Evolutionary conservation across 1,284 basidiomycete genomes (phyloP).

Genomic region (Ceratobasidium sp.): DNA sequence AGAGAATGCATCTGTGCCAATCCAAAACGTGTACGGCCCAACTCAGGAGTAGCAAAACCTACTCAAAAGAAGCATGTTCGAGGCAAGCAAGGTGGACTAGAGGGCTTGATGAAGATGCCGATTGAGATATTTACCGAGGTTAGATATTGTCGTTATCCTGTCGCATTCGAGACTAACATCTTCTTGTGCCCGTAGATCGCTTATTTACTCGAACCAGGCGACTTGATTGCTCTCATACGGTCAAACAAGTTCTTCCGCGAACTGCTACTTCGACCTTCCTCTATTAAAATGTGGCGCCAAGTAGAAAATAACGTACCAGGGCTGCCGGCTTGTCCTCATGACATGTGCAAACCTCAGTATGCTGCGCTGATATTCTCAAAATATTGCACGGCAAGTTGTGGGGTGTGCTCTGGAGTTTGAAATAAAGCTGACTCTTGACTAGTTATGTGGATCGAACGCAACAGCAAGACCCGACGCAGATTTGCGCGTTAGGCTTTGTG

Average conservation of each 20-base stretch:
- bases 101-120: slow-evolving; percentile 22
- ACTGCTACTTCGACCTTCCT: slow-evolving; percentile 1
- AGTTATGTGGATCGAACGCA: slow-evolving; percentile 10
- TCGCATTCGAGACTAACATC: background rate
- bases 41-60: background rate
- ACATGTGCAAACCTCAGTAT: slow-evolving; percentile 24
- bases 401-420: too few species aligned
- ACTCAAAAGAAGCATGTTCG: background rate
- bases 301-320: slow-evolving; percentile 13
- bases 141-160: too few species aligned
- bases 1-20: background rate
- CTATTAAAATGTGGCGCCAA: slow-evolving; percentile 14
- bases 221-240: slow-evolving; percentile 11
- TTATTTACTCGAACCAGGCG: slow-evolving; percentile 9
- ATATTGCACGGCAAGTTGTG: slow-evolving; percentile 1
- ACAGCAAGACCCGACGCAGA: slow-evolving; percentile 10
- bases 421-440: background rate
- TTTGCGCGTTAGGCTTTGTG: slow-evolving; percentile 20
- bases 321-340: slow-evolving; percentile 7
- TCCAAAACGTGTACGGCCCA: background rate
- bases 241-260: slow-evolving; percentile 20
- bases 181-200: slow-evolving; percentile 10
- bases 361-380: slow-evolving; percentile 28
- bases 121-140: slow-evolving; percentile 21
- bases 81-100: background rate